Evolutionary conservation across 2,329 filamentous ascomycete species (phyloP).

Genomic region (Fusarium anguioides): DNA sequence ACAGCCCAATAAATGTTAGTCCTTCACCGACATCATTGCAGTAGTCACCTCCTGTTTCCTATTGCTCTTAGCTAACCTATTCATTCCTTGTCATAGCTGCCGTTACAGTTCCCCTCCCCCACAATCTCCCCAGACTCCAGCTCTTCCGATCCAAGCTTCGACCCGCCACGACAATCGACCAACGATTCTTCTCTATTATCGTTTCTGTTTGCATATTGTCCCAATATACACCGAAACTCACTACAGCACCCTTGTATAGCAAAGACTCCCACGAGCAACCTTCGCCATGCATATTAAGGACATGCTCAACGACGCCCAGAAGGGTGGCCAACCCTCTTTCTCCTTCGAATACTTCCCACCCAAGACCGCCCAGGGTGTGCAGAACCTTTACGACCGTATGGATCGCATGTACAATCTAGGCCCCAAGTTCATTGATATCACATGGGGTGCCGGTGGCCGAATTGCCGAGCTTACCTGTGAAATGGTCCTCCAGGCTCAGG

Average conservation of each 20-base stretch:
- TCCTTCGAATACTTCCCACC: constrained; percentile 99
- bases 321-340: constrained; percentile 85
- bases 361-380: constrained; percentile 96
- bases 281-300: constrained; percentile 92
- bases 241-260: background rate
- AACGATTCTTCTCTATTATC: background rate
- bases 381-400: constrained; percentile 99
- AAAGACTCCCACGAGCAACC: constrained; percentile 2
- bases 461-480: constrained; percentile 94
- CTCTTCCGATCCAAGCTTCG: constrained; percentile 26
- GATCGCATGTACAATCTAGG: constrained; percentile 97
- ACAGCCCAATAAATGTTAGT: constrained; percentile 24
- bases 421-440: constrained; percentile 97
- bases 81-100: constrained; percentile 16
- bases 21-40: background rate
- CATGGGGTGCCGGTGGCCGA: constrained; percentile 95
- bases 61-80: constrained; percentile 25
- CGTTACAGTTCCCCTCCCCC: constrained; percentile 29
- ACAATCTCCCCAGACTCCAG: constrained; percentile 24
- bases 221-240: constrained; percentile 1
- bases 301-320: constrained; percentile 85
- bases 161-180: constrained; percentile 16
- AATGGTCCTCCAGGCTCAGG: constrained; percentile 96
- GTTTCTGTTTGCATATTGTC: background rate
- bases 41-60: background rate